Evolutionary conservation across 2,329 filamentous ascomycete genomes (phyloP).

Genomic region (Monosporascus sp.): DNA sequence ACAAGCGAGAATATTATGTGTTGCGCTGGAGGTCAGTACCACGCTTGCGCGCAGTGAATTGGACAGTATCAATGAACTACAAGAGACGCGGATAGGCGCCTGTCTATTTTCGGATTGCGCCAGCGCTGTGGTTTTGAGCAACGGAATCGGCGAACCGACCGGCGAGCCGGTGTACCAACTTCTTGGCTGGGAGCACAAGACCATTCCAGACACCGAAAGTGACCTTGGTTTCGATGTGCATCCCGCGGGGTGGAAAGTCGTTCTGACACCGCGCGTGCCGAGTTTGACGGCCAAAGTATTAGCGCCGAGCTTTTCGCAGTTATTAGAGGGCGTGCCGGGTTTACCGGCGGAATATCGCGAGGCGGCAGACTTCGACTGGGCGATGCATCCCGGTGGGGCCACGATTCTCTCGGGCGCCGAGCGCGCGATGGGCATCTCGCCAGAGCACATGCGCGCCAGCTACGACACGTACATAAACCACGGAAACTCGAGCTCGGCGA

Average conservation of each 20-base stretch:
- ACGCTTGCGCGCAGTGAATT: constrained; percentile 60
- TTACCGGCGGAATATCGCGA: constrained; percentile 39
- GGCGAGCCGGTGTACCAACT: constrained; percentile 50
- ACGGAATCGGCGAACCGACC: constrained; percentile 47
- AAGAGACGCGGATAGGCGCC: constrained; percentile 59
- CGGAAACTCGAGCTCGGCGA: constrained; percentile 65
- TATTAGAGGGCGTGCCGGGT: constrained; percentile 42
- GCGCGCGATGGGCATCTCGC: constrained; percentile 47
- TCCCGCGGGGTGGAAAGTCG: constrained; percentile 61
- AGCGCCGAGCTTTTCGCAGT: constrained; percentile 46
- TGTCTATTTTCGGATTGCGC: constrained; percentile 66
- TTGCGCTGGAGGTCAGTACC: constrained; percentile 59
- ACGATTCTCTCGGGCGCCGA: constrained; percentile 62
- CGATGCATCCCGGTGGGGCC: constrained; percentile 64
- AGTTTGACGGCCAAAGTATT: constrained; percentile 48
- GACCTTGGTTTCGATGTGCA: constrained; percentile 63
- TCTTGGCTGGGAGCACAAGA: constrained; percentile 59
- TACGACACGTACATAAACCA: constrained; percentile 63
- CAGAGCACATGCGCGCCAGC: constrained; percentile 63
- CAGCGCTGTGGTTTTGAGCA: constrained; percentile 60
- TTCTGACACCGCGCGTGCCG: constrained; percentile 57
- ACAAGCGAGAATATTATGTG: constrained; percentile 58
- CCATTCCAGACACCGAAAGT: constrained; percentile 54
- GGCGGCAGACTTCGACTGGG: constrained; percentile 64
- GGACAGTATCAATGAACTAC: constrained; percentile 52